Percentiles rank a stretch among this genome's conserved stretches.
Evolutionary conservation across 331 rosid genomes (phyloP).

Genomic region (Quercus phellos): DNA sequence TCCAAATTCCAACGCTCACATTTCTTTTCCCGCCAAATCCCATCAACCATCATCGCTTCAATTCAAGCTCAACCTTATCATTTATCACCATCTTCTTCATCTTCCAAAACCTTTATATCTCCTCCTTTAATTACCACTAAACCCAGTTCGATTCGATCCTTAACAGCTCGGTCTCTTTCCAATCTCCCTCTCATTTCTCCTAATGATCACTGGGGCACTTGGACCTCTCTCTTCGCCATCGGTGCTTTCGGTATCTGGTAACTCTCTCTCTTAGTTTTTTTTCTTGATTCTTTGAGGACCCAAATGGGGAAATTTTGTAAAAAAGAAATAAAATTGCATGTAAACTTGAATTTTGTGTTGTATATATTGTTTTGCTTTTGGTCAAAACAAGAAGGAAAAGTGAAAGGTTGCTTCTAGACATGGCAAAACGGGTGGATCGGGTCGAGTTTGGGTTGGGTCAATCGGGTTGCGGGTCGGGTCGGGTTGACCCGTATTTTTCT

Average conservation of each 20-base stretch:
- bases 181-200: constrained; percentile 52
- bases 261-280: not conserved
- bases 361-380: not conserved
- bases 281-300: not conserved
- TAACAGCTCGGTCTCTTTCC: constrained; percentile 25
- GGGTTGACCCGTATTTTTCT: too few species aligned
- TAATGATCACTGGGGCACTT: constrained; percentile 66
- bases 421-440: too few species aligned
- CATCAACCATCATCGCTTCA: not conserved
- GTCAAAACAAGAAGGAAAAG: not conserved
- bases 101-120: not conserved
- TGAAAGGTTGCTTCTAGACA: too few species aligned
- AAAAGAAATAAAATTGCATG: not conserved
- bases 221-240: constrained; percentile 57
- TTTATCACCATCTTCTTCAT: not conserved
- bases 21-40: constrained; percentile 21
- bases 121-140: not conserved
- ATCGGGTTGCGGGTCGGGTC: too few species aligned
- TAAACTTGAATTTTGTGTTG: not conserved
- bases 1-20: not conserved
- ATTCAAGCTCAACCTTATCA: not conserved
- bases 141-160: not conserved
- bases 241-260: constrained; percentile 80
- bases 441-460: too few species aligned
- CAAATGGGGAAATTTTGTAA: not conserved